These are phyloP conservation scores for Ilex aquifolium DNA, from an alignment of 257 asterid genomes.

Conservation along the genomic window DNA sequence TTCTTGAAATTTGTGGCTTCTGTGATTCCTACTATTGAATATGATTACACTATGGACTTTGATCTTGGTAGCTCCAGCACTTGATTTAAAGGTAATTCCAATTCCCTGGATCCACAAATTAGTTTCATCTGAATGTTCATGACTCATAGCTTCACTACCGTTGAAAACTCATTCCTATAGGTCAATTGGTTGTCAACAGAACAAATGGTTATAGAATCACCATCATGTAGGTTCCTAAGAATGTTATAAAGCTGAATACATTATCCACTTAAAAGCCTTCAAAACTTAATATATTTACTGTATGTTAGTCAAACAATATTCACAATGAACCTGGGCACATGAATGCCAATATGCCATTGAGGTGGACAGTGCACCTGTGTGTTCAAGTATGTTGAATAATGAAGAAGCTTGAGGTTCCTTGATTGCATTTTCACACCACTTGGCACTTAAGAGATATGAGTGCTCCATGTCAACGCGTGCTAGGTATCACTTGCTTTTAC, in stretches of 20 bases:
- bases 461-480: too few species aligned
- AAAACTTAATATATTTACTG: too few species aligned
- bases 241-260: too few species aligned
- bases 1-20: constrained; percentile 60
- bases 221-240: background rate
- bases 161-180: background rate
- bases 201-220: background rate
- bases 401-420: too few species aligned
- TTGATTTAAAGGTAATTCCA: constrained; percentile 12
- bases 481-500: too few species aligned
- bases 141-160: background rate
- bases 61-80: constrained; percentile 76
- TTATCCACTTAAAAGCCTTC: background rate
- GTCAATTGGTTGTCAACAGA: background rate
- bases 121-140: background rate
- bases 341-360: background rate
- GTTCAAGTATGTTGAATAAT: too few species aligned
- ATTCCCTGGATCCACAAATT: too few species aligned
- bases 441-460: too few species aligned
- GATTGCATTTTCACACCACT: too few species aligned
- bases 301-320: background rate
- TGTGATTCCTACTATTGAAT: constrained; percentile 91
- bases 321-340: background rate
- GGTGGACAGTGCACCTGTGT: background rate
- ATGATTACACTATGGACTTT: constrained; percentile 95